Base-by-base conservation (phyloP, 1,284 basidiomycete species). In the Tilletia walkeri region DNA sequence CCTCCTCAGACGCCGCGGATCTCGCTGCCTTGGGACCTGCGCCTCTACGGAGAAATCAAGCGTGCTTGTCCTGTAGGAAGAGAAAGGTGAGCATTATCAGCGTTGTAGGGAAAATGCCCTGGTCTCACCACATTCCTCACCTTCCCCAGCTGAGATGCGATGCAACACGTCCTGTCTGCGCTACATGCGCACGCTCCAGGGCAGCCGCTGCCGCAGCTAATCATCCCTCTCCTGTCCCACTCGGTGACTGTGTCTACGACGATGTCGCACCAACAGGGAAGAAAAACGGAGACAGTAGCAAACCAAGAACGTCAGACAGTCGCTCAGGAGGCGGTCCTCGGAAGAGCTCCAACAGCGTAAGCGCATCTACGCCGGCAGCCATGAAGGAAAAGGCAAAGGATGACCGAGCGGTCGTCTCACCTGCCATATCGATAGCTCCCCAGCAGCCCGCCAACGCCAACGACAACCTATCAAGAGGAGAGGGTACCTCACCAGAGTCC, bases 181-280 rank as follows among this genome's bases (percentile, higher is more conserved):
- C 65, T 39, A 73, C 72, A 6, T 73, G 72, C 61, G 48, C 56
- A 9, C 53, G 66, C 30, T 65, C 59, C 16, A 67, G 63, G 20
- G 70, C 65, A 9, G 70, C 70, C 3, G 72, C 72, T 7, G 70
- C 72, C 34, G 30, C 61, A 9, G 67, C 66, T 3, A 70, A 72
- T 49, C 70, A 73, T 41, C 48, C 67, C 6, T 30, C 66, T 14
- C 72, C 72, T 1, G 59, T 73, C 38, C 72, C 72, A 5, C 67
- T 48, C 45, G 70, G 72, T 9, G 65, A 66, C 41, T 73, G 72
- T 67, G 66, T 71, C 39, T 73, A 73, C 61, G 67, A 71, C 36
- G 69, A 68, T 38, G 67, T 49, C 67, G 18, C 41, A 16, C n/a
- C 20, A 36, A n/a, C 67, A 7, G 61, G 47, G 39, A 36, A n/a